These are phyloP conservation scores for Moricandia arvensis DNA, from an alignment of 345 rosid species.

Conservation along the genomic window DNA sequence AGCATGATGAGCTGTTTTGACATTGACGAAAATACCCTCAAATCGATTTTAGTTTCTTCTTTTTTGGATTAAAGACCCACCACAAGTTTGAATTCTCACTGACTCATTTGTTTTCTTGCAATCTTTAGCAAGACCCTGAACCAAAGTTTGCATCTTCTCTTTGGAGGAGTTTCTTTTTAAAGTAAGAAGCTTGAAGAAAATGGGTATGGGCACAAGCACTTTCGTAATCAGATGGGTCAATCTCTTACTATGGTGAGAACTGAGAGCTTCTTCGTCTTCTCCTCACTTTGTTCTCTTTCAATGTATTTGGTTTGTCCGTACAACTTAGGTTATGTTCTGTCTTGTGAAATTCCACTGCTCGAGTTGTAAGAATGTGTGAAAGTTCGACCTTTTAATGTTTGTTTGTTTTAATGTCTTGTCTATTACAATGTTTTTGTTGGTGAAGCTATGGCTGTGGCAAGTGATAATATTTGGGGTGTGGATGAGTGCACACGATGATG, in stretches of 20 bases:
- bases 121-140: background rate
- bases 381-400: background rate
- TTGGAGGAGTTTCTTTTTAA: background rate
- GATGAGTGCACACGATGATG: constrained; percentile 93
- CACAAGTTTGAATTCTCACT: constrained; percentile 23
- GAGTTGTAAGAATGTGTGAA: background rate
- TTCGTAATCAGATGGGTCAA: background rate
- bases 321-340: constrained; percentile 17
- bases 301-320: constrained; percentile 20
- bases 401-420: constrained; percentile 1
- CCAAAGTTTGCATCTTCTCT: constrained; percentile 16
- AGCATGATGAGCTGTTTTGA: constrained; percentile 30
- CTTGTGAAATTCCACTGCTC: constrained; percentile 4
- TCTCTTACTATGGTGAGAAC: constrained; percentile 69
- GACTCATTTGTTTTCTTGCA: constrained; percentile 24
- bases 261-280: background rate
- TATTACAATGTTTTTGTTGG: constrained; percentile 11
- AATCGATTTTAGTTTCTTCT: constrained; percentile 4
- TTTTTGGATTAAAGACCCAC: constrained; percentile 15
- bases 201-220: constrained; percentile 1
- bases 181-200: background rate
- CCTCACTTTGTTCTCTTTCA: background rate
- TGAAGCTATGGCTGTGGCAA: constrained; percentile 77
- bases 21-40: constrained; percentile 37
- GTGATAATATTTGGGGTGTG: constrained; percentile 81